Evolutionary conservation across 2,329 filamentous ascomycete species (phyloP).

Genomic region (Penicillium glabrum): DNA sequence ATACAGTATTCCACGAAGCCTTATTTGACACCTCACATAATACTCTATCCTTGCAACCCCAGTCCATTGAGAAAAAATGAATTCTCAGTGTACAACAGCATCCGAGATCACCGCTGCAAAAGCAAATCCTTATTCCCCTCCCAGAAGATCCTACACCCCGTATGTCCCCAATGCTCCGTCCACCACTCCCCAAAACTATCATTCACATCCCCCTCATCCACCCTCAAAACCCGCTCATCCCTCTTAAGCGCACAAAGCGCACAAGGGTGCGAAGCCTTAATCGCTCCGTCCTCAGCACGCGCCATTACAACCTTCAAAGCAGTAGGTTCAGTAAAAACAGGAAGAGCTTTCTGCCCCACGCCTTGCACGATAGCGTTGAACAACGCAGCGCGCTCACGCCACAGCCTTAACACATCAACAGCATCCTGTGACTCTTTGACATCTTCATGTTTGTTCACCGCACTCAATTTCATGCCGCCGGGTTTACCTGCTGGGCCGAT

Average conservation of each 20-base stretch:
- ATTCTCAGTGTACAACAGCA: background rate
- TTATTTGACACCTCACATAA: background rate
- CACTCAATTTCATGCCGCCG: constrained; percentile 87
- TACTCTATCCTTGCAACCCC: background rate
- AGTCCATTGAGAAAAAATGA: background rate
- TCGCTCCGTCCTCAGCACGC: constrained; percentile 62
- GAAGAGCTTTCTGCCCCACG: constrained; percentile 51
- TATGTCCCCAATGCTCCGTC: constrained; percentile 83
- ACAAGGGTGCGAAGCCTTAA: constrained; percentile 73
- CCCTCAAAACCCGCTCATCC: constrained; percentile 75
- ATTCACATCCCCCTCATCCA: constrained; percentile 70
- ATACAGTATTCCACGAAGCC: background rate
- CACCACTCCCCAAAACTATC: constrained; percentile 98
- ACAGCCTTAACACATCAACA: constrained; percentile 71
- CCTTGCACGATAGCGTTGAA: constrained; percentile 62
- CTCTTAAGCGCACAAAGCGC: constrained; percentile 84
- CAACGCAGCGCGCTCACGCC: constrained; percentile 73
- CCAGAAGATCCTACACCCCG: constrained; percentile 83
- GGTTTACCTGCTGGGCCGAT: constrained; percentile 73
- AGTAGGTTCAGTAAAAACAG: constrained; percentile 63
- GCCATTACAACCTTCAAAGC: constrained; percentile 59
- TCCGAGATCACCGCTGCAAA: constrained; percentile 58
- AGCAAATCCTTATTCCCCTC: constrained; percentile 69
- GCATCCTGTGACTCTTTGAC: constrained; percentile 82
- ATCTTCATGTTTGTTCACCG: constrained; percentile 80